These are phyloP conservation scores for Austroboletus festivus DNA, from an alignment of 768 basidiomycete species.

Conservation along the genomic window DNA sequence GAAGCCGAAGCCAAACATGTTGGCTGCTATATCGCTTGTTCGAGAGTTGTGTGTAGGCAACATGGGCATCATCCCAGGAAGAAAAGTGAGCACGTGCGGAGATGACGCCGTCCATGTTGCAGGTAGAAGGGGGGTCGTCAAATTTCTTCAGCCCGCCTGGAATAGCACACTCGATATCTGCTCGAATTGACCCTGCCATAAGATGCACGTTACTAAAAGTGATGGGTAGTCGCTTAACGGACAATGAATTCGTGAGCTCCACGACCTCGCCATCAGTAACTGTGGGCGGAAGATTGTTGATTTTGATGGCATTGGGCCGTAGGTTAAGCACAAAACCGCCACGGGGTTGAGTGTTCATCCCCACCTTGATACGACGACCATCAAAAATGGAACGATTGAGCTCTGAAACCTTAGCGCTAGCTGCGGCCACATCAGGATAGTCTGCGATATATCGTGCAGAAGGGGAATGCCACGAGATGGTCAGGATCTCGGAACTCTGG, in stretches of 20 bases:
- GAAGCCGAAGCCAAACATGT: conserved; percentile 39
- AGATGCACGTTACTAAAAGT: conserved; percentile 22
- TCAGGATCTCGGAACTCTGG: conserved; percentile 38
- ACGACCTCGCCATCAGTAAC: conserved; percentile 24
- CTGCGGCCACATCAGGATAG: conserved; percentile 30
- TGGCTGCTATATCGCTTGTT: conserved; percentile 34
- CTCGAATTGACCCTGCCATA: conserved; percentile 22
- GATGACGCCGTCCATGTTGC: conserved; percentile 31
- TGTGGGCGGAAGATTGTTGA: conserved; percentile 39
- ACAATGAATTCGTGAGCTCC: conserved; percentile 30
- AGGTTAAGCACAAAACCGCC: conserved; percentile 27
- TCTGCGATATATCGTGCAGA: conserved; percentile 44
- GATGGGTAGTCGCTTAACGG: conserved; percentile 24
- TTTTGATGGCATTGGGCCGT: conserved; percentile 37
- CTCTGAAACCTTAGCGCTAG: conserved; percentile 29
- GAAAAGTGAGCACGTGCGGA: conserved; percentile 44
- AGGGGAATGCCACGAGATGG: conserved; percentile 51
- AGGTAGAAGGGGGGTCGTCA: conserved; percentile 21
- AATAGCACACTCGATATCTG: conserved; percentile 21
- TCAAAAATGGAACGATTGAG: conserved; percentile 36
- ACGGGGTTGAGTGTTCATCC: conserved; percentile 40
- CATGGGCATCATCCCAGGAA: conserved; percentile 46
- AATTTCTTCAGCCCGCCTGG: conserved; percentile 22
- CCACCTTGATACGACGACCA: conserved; percentile 46
- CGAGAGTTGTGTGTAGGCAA: conserved; percentile 36